A percentile compares a stretch with the other conserved stretches of the same genome.
These are phyloP conservation scores for Candida michaelii DNA, from an alignment of 805 yeast genomes.

Conservation along the genomic window DNA sequence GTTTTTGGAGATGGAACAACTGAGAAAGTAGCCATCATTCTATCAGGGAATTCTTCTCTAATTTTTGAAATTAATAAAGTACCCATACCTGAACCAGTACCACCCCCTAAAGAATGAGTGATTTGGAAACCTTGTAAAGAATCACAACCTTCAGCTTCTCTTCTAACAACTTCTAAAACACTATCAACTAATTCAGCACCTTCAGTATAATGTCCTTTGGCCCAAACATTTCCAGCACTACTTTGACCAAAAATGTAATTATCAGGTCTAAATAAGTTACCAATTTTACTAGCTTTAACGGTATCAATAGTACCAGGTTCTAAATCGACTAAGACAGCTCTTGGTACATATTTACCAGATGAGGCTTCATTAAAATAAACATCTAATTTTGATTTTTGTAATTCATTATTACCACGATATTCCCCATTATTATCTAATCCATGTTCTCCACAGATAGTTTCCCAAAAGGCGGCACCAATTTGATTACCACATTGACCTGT, in stretches of 20 bases:
- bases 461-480: conserved; percentile 95
- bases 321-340: conserved; percentile 88
- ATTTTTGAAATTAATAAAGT: conserved; percentile 81
- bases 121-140: conserved; percentile 94
- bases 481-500: conserved; percentile 99
- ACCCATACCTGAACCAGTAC: conserved; percentile 98
- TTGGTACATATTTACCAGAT: conserved; percentile 87
- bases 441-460: conserved; percentile 86
- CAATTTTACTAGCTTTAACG: conserved; percentile 76
- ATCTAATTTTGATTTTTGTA: conserved; percentile 56
- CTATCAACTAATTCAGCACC: conserved; percentile 93
- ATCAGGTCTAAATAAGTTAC: conserved; percentile 88
- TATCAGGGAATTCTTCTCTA: conserved; percentile 90
- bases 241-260: conserved; percentile 86
- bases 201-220: conserved; percentile 94
- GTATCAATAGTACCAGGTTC: conserved; percentile 94
- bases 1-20: conserved; percentile 91
- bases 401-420: conserved; percentile 53
- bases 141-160: conserved; percentile 93
- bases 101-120: conserved; percentile 61
- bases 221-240: conserved; percentile 96
- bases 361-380: conserved; percentile 89
- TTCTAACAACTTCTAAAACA: conserved; percentile 84
- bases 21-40: conserved; percentile 95
- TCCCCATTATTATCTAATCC: conserved; percentile 75